Percentiles rank a stretch among this genome's conserved stretches.
Evolutionary conservation across 164 flowering plant species (phyloP).

Genomic region (Umbilicus rupestris): DNA sequence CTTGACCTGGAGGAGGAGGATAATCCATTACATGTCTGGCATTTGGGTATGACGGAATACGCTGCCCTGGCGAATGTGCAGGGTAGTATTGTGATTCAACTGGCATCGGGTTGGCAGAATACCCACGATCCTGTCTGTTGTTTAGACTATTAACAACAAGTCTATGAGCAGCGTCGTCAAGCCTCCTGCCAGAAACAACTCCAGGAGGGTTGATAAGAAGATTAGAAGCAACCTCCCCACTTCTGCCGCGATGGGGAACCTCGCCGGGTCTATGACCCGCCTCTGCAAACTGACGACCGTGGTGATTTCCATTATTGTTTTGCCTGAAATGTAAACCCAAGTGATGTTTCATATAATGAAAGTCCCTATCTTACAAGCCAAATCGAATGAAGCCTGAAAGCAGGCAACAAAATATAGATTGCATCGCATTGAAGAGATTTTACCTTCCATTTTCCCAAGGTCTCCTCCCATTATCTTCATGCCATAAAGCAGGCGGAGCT

Average conservation of each 20-base stretch:
- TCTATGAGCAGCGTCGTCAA: constrained; percentile 84
- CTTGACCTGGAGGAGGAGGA: constrained; percentile 15
- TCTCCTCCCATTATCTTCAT: constrained; percentile 73
- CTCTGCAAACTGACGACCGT: background rate
- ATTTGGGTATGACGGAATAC: constrained; percentile 16
- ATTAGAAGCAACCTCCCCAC: background rate
- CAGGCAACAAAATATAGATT: background rate
- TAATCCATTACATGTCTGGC: constrained; percentile 15
- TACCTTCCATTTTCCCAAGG: constrained; percentile 30
- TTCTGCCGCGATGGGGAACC: background rate
- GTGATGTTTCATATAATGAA: background rate
- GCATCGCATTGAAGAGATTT: background rate
- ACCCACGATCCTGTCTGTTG: constrained; percentile 23
- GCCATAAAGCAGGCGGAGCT: constrained; percentile 85
- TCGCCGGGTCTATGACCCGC: background rate
- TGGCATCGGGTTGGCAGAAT: constrained; percentile 18
- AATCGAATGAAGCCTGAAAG: background rate
- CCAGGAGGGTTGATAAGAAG: constrained; percentile 32
- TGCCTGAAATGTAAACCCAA: constrained; percentile 26
- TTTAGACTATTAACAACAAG: constrained; percentile 72
- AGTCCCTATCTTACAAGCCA: background rate
- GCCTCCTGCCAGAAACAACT: constrained; percentile 55
- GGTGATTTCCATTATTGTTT: background rate
- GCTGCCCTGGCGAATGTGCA: constrained; percentile 15
- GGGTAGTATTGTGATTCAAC: constrained; percentile 19